Percentiles rank a stretch among this genome's conserved stretches.
These are phyloP conservation scores for Chlorella sp. DNA, from an alignment of 139 green algal species.

Conservation along the genomic window DNA sequence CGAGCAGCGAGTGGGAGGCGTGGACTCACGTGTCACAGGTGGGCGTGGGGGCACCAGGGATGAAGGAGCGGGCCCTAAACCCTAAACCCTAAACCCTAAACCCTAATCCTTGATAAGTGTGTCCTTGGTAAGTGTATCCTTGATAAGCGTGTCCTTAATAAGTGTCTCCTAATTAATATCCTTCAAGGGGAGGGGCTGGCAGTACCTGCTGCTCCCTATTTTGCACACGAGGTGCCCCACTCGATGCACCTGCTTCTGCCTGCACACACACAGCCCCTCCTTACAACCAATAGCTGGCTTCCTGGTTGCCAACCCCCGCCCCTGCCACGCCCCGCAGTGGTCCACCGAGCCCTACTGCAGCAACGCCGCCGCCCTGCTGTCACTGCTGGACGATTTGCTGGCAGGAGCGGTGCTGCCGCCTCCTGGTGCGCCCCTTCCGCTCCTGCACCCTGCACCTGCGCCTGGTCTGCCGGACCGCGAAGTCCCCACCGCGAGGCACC, in stretches of 20 bases:
- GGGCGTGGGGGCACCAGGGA: background rate
- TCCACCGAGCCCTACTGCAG: constrained; percentile 39
- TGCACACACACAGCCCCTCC: too few relatives aligned
- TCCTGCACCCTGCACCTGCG: background rate
- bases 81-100: too few relatives aligned
- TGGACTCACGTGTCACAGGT: constrained; percentile 28
- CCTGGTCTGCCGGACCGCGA: too few relatives aligned
- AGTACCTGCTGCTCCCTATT: too few relatives aligned
- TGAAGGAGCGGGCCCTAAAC: too few relatives aligned
- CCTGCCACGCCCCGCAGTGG: constrained; percentile 6
- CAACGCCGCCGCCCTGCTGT: constrained; percentile 53
- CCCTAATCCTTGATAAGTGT: too few relatives aligned
- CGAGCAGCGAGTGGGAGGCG: constrained; percentile 22
- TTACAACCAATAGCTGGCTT: background rate
- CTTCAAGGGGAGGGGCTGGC: too few relatives aligned
- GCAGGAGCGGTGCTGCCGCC: constrained; percentile 31
- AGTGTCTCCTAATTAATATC: too few relatives aligned
- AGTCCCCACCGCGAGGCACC: too few relatives aligned
- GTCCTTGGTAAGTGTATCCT: too few relatives aligned
- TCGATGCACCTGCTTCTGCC: background rate
- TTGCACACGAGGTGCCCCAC: too few relatives aligned
- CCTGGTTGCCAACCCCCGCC: background rate
- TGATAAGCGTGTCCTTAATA: too few relatives aligned
- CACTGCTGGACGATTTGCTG: constrained; percentile 47
- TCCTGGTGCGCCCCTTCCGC: background rate